These are phyloP conservation scores for Amanita rimosa DNA, from an alignment of 768 basidiomycete species.

Conservation along the genomic window DNA sequence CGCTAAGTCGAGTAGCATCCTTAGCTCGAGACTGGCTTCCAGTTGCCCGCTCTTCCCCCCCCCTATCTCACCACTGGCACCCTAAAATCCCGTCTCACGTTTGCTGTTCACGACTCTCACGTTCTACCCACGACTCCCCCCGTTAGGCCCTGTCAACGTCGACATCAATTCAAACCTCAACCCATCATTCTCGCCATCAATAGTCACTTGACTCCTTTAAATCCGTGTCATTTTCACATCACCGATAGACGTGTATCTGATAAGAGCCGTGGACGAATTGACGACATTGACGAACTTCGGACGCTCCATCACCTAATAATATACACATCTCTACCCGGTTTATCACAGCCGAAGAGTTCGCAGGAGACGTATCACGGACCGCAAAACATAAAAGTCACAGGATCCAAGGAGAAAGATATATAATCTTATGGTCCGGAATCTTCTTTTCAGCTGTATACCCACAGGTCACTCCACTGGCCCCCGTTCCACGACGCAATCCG, in stretches of 20 bases:
- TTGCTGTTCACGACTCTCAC: background rate
- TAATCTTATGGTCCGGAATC: background rate
- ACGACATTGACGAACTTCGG: conserved; percentile 1
- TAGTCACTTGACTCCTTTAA: background rate
- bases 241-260: background rate
- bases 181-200: background rate
- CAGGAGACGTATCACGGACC: conserved; percentile 1
- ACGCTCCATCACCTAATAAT: background rate
- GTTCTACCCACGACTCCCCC: background rate
- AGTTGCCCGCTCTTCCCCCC: background rate
- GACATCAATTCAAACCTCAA: background rate
- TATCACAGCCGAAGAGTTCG: background rate
- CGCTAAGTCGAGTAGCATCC: background rate
- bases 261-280: background rate
- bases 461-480: background rate
- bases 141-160: background rate
- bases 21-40: background rate
- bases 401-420: background rate
- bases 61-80: background rate
- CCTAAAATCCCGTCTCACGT: background rate
- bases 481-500: background rate
- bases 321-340: background rate
- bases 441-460: background rate
- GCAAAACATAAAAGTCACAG: background rate
- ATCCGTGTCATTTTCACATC: background rate